Percentiles rank a stretch among this genome's conserved stretches.
Evolutionary conservation across 139 green algal genomes (phyloP).

Genomic region (Limnomonas spitsbergensis): DNA sequence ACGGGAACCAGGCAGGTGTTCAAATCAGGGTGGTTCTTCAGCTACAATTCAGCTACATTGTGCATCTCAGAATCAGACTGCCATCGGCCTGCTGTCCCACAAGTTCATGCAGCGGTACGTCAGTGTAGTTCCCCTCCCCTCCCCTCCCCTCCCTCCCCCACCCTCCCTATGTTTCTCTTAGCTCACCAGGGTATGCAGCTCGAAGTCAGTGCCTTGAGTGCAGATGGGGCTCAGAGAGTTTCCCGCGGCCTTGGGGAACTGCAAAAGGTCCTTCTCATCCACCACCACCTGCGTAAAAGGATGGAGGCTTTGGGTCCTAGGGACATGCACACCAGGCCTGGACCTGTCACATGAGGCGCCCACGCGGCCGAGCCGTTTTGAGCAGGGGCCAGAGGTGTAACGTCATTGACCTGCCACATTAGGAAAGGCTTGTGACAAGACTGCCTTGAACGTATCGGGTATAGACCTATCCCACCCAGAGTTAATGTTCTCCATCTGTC

Average conservation of each 20-base stretch:
- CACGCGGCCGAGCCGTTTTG: too few relatives aligned
- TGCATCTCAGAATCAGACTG: too few relatives aligned
- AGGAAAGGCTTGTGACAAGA: neutral
- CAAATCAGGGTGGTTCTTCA: too few relatives aligned
- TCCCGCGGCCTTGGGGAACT: slow-evolving; percentile 4
- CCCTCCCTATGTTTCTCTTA: neutral
- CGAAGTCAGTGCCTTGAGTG: slow-evolving; percentile 7
- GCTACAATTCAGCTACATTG: too few relatives aligned
- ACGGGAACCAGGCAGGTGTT: neutral
- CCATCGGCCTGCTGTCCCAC: too few relatives aligned
- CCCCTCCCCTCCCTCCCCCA: too few relatives aligned
- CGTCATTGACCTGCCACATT: too few relatives aligned
- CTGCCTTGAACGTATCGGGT: neutral
- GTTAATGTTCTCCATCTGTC: too few relatives aligned
- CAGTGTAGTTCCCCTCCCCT: too few relatives aligned
- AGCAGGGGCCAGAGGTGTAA: too few relatives aligned
- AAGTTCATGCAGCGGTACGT: too few relatives aligned
- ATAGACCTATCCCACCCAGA: neutral
- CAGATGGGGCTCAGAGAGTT: neutral
- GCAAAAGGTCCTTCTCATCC: neutral
- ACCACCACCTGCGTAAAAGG: slow-evolving; percentile 4
- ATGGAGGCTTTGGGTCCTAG: neutral
- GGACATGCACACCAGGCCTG: neutral
- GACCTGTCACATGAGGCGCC: neutral
- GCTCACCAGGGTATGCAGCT: slow-evolving; percentile 22